Evolutionary conservation across 768 basidiomycete genomes (phyloP).

Genomic region (Leccinum olivaceopallidum): DNA sequence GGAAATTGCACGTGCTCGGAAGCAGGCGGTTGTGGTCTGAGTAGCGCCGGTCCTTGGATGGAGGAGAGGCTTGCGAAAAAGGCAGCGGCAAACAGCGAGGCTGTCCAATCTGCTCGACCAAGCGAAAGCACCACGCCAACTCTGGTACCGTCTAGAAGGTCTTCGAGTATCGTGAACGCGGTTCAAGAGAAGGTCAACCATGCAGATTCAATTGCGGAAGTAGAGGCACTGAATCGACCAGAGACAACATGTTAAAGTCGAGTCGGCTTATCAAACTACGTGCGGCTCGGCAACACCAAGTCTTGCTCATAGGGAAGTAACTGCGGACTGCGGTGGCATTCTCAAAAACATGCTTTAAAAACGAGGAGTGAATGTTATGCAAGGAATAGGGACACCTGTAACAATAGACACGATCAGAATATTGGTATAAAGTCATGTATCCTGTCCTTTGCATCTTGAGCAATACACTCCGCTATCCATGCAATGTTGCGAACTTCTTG

Average conservation of each 20-base stretch:
- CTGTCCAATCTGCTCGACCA: not conserved
- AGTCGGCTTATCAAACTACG: not conserved
- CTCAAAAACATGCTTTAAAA: not conserved
- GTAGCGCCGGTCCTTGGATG: slow-evolving; percentile 72
- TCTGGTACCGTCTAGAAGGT: slow-evolving; percentile 2
- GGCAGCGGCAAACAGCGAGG: slow-evolving; percentile 6
- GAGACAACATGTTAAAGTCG: not conserved
- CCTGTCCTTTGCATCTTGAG: slow-evolving; percentile 93
- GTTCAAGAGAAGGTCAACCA: slow-evolving; percentile 12
- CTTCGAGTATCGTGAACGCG: slow-evolving; percentile 3
- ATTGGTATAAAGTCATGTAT: slow-evolving; percentile 95
- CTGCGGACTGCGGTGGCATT: not conserved
- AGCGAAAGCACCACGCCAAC: slow-evolving; percentile 5
- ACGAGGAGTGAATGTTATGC: slow-evolving; percentile 6
- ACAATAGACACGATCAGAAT: slow-evolving; percentile 49
- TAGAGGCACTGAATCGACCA: not conserved
- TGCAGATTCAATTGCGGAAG: not conserved
- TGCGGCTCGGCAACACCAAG: not conserved
- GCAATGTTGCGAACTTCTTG: slow-evolving; percentile 87
- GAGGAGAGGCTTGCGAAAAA: slow-evolving; percentile 44
- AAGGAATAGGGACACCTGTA: slow-evolving; percentile 7
- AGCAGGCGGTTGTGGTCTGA: slow-evolving; percentile 58
- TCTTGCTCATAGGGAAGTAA: not conserved
- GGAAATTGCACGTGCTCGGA: slow-evolving; percentile 64
- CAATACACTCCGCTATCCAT: slow-evolving; percentile 98